Evolutionary conservation across 2,329 filamentous ascomycete genomes (phyloP).

Genomic region (Phialemoniopsis sp.): DNA sequence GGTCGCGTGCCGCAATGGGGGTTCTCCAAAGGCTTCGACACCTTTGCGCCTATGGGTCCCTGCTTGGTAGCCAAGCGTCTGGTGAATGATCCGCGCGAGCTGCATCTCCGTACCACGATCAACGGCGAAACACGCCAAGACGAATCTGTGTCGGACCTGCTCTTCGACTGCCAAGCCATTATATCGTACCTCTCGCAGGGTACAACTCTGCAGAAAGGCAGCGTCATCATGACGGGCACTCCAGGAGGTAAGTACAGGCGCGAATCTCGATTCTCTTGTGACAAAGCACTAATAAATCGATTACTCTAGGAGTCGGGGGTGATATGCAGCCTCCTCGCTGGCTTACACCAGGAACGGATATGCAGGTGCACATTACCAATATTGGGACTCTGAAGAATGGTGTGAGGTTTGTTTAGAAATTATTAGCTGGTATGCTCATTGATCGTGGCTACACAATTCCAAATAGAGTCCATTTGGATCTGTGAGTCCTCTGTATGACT

Average conservation of each 20-base stretch:
- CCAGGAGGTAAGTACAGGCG: constrained; percentile 24
- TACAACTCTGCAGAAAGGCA: constrained; percentile 34
- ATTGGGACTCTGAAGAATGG: constrained; percentile 34
- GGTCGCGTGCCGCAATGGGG: constrained; percentile 51
- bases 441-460: too few relatives aligned
- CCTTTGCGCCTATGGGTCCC: constrained; percentile 47
- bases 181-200: constrained; percentile 31
- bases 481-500: too few relatives aligned
- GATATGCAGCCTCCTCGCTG: constrained; percentile 33
- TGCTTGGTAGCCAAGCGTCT: constrained; percentile 36
- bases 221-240: constrained; percentile 38
- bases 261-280: too few relatives aligned
- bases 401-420: too few relatives aligned
- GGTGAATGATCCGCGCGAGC: constrained; percentile 33
- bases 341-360: constrained; percentile 28
- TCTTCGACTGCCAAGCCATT: constrained; percentile 33
- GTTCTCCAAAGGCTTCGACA: constrained; percentile 53
- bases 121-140: constrained; percentile 42
- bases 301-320: constrained; percentile 27
- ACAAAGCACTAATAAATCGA: background rate
- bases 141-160: constrained; percentile 28
- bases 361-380: constrained; percentile 29
- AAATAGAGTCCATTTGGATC: too few relatives aligned
- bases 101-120: constrained; percentile 38
- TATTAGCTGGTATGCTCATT: too few relatives aligned